phyloP scores from a whole-genome alignment of 768 basidiomycete species.

The Omphalotus guepiniiformis region DNA sequence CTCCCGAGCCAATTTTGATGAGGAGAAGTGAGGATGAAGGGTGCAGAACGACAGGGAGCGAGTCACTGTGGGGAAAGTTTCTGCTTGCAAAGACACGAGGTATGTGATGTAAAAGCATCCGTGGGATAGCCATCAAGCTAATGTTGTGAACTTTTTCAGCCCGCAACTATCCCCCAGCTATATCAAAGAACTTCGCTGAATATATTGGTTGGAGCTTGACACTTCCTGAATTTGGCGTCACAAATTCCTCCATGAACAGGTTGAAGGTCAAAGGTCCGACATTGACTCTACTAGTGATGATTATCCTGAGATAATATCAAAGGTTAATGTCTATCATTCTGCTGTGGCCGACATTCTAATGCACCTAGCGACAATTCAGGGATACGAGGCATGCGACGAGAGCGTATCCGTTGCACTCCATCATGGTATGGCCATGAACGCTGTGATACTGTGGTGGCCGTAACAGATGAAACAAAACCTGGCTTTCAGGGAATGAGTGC shows the following conservation, averaged over 20 bases:
- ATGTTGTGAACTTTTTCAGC: background rate
- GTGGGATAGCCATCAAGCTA: background rate
- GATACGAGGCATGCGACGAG: conserved; percentile 11
- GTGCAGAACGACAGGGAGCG: background rate
- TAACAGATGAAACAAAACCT: conserved; percentile 12
- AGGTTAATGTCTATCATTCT: conserved; percentile 22
- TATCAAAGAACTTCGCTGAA: conserved; percentile 12
- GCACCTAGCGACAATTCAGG: conserved; percentile 21
- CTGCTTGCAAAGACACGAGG: conserved; percentile 7
- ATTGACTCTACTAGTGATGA: conserved; percentile 9
- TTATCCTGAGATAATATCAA: conserved; percentile 14
- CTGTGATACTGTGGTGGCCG: conserved; percentile 20
- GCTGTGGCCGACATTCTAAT: conserved; percentile 21
- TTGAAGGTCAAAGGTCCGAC: conserved; percentile 12
- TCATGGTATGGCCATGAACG: conserved; percentile 13
- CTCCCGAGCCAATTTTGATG: conserved; percentile 4
- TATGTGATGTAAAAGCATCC: background rate
- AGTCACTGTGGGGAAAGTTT: conserved; percentile 4
- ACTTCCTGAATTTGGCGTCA: conserved; percentile 18
- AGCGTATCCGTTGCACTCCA: conserved; percentile 16
- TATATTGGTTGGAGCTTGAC: conserved; percentile 15
- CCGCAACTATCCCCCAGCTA: conserved; percentile 6
- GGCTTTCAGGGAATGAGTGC: conserved; percentile 21
- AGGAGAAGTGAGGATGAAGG: conserved; percentile 10
- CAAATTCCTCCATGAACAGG: conserved; percentile 23